A percentile compares a stretch with the other conserved stretches of the same genome.
phyloP scores from a whole-genome alignment of 1,139 yeast species.

The Trichomonascaceae sp. region DNA sequence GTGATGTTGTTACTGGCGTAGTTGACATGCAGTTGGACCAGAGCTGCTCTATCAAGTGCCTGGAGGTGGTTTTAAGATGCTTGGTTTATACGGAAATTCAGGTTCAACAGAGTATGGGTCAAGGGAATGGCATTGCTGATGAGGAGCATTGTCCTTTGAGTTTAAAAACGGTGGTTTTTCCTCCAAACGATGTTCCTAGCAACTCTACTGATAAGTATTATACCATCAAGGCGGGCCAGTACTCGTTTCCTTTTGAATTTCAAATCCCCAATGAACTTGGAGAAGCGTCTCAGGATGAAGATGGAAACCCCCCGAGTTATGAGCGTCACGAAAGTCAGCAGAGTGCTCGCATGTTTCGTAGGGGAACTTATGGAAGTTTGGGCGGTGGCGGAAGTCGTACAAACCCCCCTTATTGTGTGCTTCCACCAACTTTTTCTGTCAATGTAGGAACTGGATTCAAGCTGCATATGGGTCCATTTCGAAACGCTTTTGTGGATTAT shows the following conservation, averaged over 20 bases:
- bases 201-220: conserved; percentile 3
- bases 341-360: background rate
- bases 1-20: conserved; percentile 5
- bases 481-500: conserved; percentile 3
- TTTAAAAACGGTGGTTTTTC: conserved; percentile 3
- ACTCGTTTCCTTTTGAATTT: conserved; percentile 6
- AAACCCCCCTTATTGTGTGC: conserved; percentile 1
- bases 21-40: conserved; percentile 3
- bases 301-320: background rate
- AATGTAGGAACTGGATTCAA: conserved; percentile 5
- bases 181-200: conserved; percentile 3
- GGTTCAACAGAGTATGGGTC: conserved; percentile 9
- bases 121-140: conserved; percentile 8
- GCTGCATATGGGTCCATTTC: conserved; percentile 7
- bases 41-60: conserved; percentile 3
- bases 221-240: conserved; percentile 4
- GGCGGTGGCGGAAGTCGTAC: background rate
- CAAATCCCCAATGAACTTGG: conserved; percentile 6
- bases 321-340: background rate
- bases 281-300: background rate
- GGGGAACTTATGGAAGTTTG: too few species aligned
- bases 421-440: conserved; percentile 4
- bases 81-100: conserved; percentile 6
- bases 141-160: conserved; percentile 7
- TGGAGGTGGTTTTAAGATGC: conserved; percentile 3